A percentile compares a stretch with the other conserved stretches of the same genome.
phyloP scores from a whole-genome alignment of 805 yeast species.

The Helenozyma baotianmanensis region DNA sequence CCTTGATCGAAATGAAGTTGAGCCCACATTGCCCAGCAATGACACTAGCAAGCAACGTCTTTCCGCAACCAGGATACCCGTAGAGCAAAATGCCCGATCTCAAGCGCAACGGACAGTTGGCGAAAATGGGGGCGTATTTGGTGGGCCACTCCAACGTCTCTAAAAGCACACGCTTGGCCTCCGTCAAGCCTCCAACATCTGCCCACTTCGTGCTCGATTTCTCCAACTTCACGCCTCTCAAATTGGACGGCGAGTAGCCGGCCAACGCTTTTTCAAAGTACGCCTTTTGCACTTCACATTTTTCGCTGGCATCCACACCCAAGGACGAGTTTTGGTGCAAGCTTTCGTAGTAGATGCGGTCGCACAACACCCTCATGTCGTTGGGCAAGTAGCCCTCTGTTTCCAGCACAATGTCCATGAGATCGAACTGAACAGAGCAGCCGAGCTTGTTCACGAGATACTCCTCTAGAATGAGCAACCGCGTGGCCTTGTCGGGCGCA shows the following conservation, averaged over 20 bases:
- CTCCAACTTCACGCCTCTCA: conserved; percentile 83
- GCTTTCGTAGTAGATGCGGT: conserved; percentile 59
- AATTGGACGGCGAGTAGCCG: conserved; percentile 72
- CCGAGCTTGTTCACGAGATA: conserved; percentile 28
- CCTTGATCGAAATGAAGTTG: conserved; percentile 88
- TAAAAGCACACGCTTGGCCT: conserved; percentile 67
- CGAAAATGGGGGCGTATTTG: conserved; percentile 91
- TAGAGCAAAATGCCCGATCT: conserved; percentile 87
- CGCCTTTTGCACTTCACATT: conserved; percentile 19
- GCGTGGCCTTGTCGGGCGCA: conserved; percentile 64
- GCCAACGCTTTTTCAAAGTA: conserved; percentile 55
- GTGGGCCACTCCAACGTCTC: conserved; percentile 98
- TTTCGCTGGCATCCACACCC: conserved; percentile 1
- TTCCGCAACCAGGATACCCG: conserved; percentile 98
- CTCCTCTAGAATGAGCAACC: conserved; percentile 45
- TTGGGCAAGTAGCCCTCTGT: conserved; percentile 89
- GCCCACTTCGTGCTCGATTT: conserved; percentile 74
- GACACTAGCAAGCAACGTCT: conserved; percentile 87
- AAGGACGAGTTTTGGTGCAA: conserved; percentile 15
- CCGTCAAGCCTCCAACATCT: conserved; percentile 83
- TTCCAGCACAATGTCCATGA: conserved; percentile 48
- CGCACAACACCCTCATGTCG: conserved; percentile 69
- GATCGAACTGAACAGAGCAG: conserved; percentile 35
- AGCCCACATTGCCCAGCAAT: conserved; percentile 91
- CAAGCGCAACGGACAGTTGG: conserved; percentile 77